These are phyloP conservation scores for Nicotiana undulata DNA, from an alignment of 257 asterid species.

Conservation along the genomic window DNA sequence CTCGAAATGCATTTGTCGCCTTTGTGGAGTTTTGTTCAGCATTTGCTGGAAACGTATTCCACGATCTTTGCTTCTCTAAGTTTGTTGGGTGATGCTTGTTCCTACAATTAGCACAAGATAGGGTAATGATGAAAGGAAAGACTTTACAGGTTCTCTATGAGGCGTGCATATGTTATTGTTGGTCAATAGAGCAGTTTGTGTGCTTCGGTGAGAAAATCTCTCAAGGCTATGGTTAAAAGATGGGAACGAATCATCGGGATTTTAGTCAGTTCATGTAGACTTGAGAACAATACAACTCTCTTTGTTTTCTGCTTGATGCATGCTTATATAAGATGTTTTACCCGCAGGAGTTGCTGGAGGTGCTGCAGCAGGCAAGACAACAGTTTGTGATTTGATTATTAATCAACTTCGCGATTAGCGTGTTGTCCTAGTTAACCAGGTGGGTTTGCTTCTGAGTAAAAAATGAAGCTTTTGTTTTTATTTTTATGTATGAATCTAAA, in stretches of 20 bases:
- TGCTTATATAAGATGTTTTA: slow-evolving; percentile 1
- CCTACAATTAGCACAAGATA: no score
- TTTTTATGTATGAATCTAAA: not conserved
- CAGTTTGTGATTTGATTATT: slow-evolving; percentile 97
- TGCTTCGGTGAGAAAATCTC: not conserved
- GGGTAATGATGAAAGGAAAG: no score
- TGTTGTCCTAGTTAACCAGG: slow-evolving; percentile 98
- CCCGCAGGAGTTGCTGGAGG: slow-evolving; percentile 98
- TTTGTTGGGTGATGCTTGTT: not conserved
- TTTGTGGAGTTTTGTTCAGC: no score
- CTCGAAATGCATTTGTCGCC: not conserved
- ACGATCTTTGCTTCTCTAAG: not conserved
- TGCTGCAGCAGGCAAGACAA: slow-evolving; percentile 94
- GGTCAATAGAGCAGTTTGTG: not conserved
- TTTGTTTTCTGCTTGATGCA: not conserved
- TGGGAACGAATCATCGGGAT: not conserved
- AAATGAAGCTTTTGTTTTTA: not conserved
- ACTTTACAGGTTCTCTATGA: no score
- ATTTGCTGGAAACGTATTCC: not conserved
- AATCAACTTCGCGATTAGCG: slow-evolving; percentile 98
- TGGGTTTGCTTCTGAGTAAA: not conserved
- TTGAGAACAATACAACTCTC: not conserved
- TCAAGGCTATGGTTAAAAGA: not conserved
- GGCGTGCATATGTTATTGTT: not conserved
- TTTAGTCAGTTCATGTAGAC: not conserved